Base-by-base conservation (phyloP, 2,329 filamentous ascomycete genomes). In the Ophiostoma fasciatum region DNA sequence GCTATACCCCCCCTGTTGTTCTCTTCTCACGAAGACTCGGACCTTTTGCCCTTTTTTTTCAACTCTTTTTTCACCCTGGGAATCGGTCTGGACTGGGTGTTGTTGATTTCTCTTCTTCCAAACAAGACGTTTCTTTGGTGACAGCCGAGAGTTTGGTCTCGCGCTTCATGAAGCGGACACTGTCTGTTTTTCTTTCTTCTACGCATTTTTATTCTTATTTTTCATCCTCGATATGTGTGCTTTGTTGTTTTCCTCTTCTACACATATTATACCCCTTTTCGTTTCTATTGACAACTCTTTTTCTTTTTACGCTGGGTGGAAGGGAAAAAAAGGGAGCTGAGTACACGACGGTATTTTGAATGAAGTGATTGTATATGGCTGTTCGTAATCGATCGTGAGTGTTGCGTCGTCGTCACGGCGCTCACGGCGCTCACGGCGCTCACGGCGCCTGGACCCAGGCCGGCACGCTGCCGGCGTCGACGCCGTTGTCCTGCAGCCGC, bases 401-500 rank as follows among this genome's bases (percentile, higher is more conserved):
- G n/a, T n/a, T n/a, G n/a, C n/a, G n/a, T n/a, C n/a, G n/a, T n/a
- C n/a, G n/a, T n/a, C n/a, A n/a, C n/a, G n/a, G n/a, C n/a, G n/a
- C n/a, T n/a, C n/a, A n/a, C n/a, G n/a, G n/a, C n/a, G n/a, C n/a
- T n/a, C n/a, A n/a, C n/a, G n/a, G n/a, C n/a, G n/a, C n/a, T n/a
- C 29, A 43, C 21, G 41, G 44, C 26, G 39, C 43, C 40, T 44
- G 46, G 11, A 56, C 53, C 52, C 52, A 56, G 0, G 51, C 53
- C 0, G 52, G 53, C 17, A 55, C 51, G 25, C 45, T 46, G 10
- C 47, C 44, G 15, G 49, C 21, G n/a, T 85, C 71, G 38, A 74
- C 69, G 27, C 69, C 64, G 44, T 76, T 69, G 30, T 69, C 65
- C 12, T 64, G 65, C 37, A 74, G 68, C 44, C 71, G 70, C 23